Conservation (phyloP, 2,329 filamentous ascomycete species). For the Achaetomium macrosporum region DNA sequence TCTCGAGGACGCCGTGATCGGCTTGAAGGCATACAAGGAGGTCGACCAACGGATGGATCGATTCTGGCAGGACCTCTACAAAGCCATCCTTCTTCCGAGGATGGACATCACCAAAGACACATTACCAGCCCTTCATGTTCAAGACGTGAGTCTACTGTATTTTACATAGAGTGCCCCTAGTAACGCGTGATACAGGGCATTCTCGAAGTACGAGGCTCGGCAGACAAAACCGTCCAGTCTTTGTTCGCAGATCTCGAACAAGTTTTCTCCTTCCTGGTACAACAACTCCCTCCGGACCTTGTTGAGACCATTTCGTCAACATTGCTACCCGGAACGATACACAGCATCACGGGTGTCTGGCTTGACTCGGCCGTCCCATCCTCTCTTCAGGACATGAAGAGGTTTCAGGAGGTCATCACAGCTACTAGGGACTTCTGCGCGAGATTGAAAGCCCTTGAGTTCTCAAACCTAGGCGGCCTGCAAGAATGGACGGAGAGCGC, state of each 20-base stretch:
- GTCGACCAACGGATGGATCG: slow-evolving; percentile 53
- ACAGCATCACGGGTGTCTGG: slow-evolving; percentile 66
- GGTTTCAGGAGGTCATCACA: slow-evolving; percentile 66
- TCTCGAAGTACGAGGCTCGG: slow-evolving; percentile 38
- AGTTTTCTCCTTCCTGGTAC: slow-evolving; percentile 47
- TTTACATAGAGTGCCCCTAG: background rate
- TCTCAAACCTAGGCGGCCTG: slow-evolving; percentile 58
- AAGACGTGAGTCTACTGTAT: slow-evolving; percentile 33
- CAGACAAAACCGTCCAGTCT: slow-evolving; percentile 42
- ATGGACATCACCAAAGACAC: slow-evolving; percentile 39
- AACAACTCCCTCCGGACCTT: slow-evolving; percentile 48
- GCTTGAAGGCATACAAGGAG: slow-evolving; percentile 54
- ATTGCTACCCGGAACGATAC: slow-evolving; percentile 64
- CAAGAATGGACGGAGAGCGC: slow-evolving; percentile 75
- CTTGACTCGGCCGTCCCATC: slow-evolving; percentile 71
- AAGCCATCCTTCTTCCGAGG: slow-evolving; percentile 54
- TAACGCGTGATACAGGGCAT: slow-evolving; percentile 33
- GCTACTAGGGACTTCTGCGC: slow-evolving; percentile 59
- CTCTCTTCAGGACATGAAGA: slow-evolving; percentile 62
- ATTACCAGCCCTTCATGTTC: slow-evolving; percentile 36
- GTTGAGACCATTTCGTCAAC: slow-evolving; percentile 57
- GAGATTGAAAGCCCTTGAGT: slow-evolving; percentile 55
- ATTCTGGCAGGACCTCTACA: slow-evolving; percentile 58
- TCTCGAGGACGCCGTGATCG: slow-evolving; percentile 49
- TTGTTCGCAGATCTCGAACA: slow-evolving; percentile 50